Conservation (phyloP, 2,329 filamentous ascomycete species). For the Phialophora tarda region DNA sequence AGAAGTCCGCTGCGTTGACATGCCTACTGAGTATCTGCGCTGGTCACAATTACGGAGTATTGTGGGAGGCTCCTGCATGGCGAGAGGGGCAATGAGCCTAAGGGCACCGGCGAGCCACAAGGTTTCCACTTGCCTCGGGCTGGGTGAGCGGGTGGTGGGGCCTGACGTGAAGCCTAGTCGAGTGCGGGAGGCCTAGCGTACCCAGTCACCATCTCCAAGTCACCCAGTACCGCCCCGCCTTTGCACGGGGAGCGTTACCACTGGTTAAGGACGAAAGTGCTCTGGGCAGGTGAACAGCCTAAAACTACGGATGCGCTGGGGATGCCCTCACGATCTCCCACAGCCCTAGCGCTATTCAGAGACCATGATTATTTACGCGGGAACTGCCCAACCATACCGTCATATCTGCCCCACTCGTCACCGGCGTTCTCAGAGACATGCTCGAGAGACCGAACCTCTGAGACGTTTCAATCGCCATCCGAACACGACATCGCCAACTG, state of each 20-base stretch:
- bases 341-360: neutral
- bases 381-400: neutral
- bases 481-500: neutral
- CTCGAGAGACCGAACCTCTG: neutral
- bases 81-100: no score
- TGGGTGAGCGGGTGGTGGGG: conserved; percentile 32
- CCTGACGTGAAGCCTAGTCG: conserved; percentile 22
- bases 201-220: no score
- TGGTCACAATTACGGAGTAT: no score
- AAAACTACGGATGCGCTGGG: no score
- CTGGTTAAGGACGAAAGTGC: neutral
- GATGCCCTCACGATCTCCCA: no score
- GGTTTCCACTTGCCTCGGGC: conserved; percentile 24
- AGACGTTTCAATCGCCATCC: neutral
- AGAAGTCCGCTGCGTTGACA: neutral
- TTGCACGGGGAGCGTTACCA: neutral
- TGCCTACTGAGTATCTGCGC: no score
- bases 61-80: no score
- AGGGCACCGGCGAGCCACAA: conserved; percentile 31
- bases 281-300: no score
- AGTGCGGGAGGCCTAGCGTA: conserved; percentile 15
- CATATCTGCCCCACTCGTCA: neutral
- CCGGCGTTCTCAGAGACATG: neutral
- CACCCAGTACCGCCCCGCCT: no score
- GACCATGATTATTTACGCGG: no score